Base-by-base conservation (phyloP, 2,329 filamentous ascomycete species). In the Colletotrichum zoysiae region DNA sequence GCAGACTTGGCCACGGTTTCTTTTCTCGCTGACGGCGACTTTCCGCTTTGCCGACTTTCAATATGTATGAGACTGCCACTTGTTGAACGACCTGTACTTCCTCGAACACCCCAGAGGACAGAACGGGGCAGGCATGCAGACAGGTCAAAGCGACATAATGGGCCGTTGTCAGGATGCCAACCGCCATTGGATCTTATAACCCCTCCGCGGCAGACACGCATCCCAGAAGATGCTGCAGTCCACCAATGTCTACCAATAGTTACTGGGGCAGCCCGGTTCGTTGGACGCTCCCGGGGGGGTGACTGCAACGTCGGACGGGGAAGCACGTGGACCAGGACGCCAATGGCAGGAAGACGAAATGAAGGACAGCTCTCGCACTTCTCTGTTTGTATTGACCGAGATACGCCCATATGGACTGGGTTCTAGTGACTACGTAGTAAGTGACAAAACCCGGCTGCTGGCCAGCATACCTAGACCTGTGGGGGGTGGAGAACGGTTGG, bases 231-330 rank as follows among this genome's bases (percentile, higher is more conserved):
- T 23, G 20, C 48, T 46, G 46, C 20, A 30, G 48, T 20, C 30
- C 14, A 12, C 44, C 48, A 9, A 30, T 20, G 16, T 23, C 20
- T 30, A 40, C 51, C 26, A 23, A 38, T 8, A 38, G 38, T 40
- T 6, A 40, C 40, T 58, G 23, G 46, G 20, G n/a, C 40, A 57
- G 66, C 60, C 42, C 44, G 51, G 40, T 60, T 65, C 44, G 56
- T 61, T 56, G 60, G 66, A 66, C 56, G 56, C 62, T 46, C 60
- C 38, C 56, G 35, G 63, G 56, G 62, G 62, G 56, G 60, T 66
- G 48, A 35, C 18, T 53, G 35, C 38, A 63, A 56, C 60, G 56
- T 56, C 48, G 55, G 62, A 66, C 46, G 66, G 33, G 55, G 61
- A 46, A 63, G 50, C 44, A 11, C 14, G 33, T 40, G 69, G 65